A percentile compares a stretch with the other conserved stretches of the same genome.
phyloP scores from a whole-genome alignment of 2,329 filamentous ascomycete species.

The Apiospora phragmitis region DNA sequence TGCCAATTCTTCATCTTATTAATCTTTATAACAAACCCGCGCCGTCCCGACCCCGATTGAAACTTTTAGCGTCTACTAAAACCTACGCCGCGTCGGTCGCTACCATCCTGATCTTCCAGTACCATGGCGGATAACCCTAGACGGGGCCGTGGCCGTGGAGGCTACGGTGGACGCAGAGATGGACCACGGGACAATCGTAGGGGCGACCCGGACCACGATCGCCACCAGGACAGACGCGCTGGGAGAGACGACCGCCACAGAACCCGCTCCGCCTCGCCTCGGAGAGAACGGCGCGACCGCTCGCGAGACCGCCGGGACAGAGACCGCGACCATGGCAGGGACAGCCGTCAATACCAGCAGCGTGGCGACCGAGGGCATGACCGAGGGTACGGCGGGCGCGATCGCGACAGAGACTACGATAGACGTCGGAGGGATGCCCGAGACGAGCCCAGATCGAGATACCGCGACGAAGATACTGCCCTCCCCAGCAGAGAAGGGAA shows the following conservation, averaged over 20 bases:
- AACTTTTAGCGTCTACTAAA: not conserved
- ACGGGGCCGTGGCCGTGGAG: slow-evolving; percentile 14
- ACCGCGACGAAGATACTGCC: slow-evolving; percentile 18
- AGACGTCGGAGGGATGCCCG: slow-evolving; percentile 13
- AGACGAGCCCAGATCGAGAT: slow-evolving; percentile 24
- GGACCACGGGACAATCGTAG: slow-evolving; percentile 26
- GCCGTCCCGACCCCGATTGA: not conserved
- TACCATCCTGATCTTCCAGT: not conserved
- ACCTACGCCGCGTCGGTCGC: not conserved
- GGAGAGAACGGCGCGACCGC: slow-evolving; percentile 30
- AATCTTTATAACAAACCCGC: not conserved
- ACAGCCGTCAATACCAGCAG: slow-evolving; percentile 21
- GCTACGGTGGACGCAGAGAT: slow-evolving; percentile 27
- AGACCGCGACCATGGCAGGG: slow-evolving; percentile 37
- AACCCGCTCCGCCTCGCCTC: slow-evolving; percentile 26
- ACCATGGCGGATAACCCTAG: slow-evolving; percentile 9
- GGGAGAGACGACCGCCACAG: slow-evolving; percentile 26
- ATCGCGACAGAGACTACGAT: slow-evolving; percentile 16
- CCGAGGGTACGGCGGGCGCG: slow-evolving; percentile 20
- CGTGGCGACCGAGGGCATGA: slow-evolving; percentile 32
- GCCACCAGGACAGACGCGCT: slow-evolving; percentile 28
- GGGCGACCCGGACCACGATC: slow-evolving; percentile 31
- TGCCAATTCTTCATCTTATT: not conserved
- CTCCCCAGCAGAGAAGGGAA: slow-evolving; percentile 21
- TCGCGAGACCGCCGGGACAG: slow-evolving; percentile 32